Evolutionary conservation across 768 basidiomycete species (phyloP), one percentile per base, ranked within the genome.

Genomic region (Botryobasidium botryosum): DNA sequence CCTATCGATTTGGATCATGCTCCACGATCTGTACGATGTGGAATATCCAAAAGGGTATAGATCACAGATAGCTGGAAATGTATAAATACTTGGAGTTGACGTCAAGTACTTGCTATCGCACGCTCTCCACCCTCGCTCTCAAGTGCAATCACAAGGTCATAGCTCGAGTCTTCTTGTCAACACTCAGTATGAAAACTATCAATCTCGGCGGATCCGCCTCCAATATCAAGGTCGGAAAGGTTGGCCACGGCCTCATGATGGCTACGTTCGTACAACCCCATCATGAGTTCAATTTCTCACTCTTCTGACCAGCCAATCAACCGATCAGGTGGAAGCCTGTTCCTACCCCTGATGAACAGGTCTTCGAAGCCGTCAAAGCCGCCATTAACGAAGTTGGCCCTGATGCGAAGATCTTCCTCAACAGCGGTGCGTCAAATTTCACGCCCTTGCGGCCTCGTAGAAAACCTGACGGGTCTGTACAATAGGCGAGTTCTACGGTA

Each of bases 281-380:
- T 6, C 12, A 12, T 44, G 26, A 18, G 39, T 26, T 24, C 15
- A 6, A 10, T 36, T 54, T 17, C 33, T 44, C n/a, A 33, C 33
- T 26, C 40, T 13, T 13, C 36, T 1, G 36, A 24, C 35, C 21
- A 43, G 43, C 45, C n/a, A 13, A 38, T 36, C 13, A 32, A 4
- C 23, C 24, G 24, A 43, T 33, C 21, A 62, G 64, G 35, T 71
- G 67, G 74, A 67, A 52, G 13, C 62, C 67, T 7, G 58, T 53
- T 15, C 62, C 64, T 7, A 58, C 67, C 27, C 60, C 71, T 1
- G 76, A 80, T 45, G 74, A 74, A 43, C 65, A 72, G 27, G 70
- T 69, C 6, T 78, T 81, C 49, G 71, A 68, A 18, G 62, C 73
- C 2, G 77, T 80, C 61, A 73, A 71, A 55, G 67, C 66, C 8